Percentiles rank a stretch among this genome's conserved stretches.
These are phyloP conservation scores for Penicillium capsulatum DNA, from an alignment of 2,329 filamentous ascomycete species.

Conservation along the genomic window DNA sequence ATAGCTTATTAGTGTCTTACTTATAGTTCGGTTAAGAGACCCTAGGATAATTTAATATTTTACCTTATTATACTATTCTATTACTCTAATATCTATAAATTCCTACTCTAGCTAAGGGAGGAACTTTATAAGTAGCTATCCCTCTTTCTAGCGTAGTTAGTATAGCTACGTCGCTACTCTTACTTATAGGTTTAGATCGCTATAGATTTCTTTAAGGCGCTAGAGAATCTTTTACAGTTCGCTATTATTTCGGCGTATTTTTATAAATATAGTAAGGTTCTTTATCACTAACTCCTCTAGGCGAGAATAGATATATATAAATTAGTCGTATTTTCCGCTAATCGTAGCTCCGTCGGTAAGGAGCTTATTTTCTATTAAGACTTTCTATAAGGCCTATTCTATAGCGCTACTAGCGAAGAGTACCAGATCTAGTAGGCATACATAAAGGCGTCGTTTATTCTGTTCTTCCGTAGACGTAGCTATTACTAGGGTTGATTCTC, in stretches of 20 bases:
- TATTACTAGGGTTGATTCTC: too few species aligned
- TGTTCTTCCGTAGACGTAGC: too few species aligned
- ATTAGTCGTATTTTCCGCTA: not conserved
- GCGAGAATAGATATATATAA: slow-evolving; percentile 1
- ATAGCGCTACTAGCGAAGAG: not conserved
- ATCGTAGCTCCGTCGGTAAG: not conserved
- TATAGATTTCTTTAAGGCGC: not conserved
- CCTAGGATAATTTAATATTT: not conserved
- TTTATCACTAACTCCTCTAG: slow-evolving; percentile 1
- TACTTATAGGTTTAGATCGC: not conserved
- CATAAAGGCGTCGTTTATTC: too few species aligned
- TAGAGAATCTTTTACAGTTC: not conserved
- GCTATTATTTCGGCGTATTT: not conserved
- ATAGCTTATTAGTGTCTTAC: not conserved
- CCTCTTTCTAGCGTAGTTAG: not conserved
- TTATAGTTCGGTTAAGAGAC: not conserved
- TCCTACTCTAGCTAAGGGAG: not conserved
- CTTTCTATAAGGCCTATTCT: not conserved
- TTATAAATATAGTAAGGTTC: slow-evolving; percentile 1
- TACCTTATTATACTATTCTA: not conserved
- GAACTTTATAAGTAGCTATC: not conserved
- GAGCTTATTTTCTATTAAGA: slow-evolving; percentile 2
- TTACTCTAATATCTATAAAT: not conserved
- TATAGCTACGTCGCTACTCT: not conserved
- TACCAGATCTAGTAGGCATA: not conserved